A percentile compares a stretch with the other conserved stretches of the same genome.
phyloP scores from a whole-genome alignment of 176 grass and related monocot genomes.

The Lolium multiflorum region DNA sequence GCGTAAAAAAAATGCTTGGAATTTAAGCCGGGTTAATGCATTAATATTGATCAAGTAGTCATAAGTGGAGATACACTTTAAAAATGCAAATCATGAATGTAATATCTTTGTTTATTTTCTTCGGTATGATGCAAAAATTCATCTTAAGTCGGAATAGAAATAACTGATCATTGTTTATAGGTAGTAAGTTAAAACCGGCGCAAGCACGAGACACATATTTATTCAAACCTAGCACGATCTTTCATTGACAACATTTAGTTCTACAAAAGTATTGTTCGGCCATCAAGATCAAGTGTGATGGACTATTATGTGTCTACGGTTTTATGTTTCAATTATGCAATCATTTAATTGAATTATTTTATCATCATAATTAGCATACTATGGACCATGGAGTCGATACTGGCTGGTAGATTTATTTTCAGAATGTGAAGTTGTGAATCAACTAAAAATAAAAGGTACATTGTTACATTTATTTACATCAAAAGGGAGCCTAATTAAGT shows the following conservation, averaged over 20 bases:
- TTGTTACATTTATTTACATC: neutral
- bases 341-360: neutral
- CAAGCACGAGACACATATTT: neutral
- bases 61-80: neutral
- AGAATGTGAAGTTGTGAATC: neutral
- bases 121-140: neutral
- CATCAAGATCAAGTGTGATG: neutral
- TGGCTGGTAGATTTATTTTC: neutral
- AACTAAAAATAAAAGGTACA: too few relatives aligned
- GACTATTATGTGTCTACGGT: neutral
- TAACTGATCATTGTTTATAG: neutral
- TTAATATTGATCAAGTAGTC: neutral
- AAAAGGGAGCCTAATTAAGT: neutral
- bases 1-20: too few relatives aligned
- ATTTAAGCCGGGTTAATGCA: too few relatives aligned
- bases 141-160: neutral
- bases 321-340: conserved; percentile 3
- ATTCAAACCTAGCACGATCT: neutral
- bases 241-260: conserved; percentile 3
- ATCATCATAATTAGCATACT: neutral
- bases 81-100: neutral
- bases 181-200: neutral
- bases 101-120: neutral
- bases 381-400: neutral
- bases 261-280: neutral